These are phyloP conservation scores for Mucor piriformis DNA, from an alignment of 371 early-diverging fungal species.

Conservation along the genomic window DNA sequence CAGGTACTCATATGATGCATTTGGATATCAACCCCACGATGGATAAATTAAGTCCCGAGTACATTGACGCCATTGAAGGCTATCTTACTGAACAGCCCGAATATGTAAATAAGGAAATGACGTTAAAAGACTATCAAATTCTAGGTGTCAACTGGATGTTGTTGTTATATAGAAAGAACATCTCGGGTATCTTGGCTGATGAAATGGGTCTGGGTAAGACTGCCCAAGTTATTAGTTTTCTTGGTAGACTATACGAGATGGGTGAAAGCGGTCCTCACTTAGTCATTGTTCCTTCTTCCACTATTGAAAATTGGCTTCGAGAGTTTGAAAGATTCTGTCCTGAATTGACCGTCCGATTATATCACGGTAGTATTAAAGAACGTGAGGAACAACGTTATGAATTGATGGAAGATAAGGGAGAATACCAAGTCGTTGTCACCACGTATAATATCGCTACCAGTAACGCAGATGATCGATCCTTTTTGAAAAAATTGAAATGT, in stretches of 20 bases:
- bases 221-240: constrained; percentile 89
- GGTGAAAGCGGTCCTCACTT: constrained; percentile 74
- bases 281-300: constrained; percentile 91
- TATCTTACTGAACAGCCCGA: constrained; percentile 61
- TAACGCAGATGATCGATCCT: constrained; percentile 72
- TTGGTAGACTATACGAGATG: constrained; percentile 67
- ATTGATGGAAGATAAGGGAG: constrained; percentile 36
- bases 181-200: constrained; percentile 91
- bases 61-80: constrained; percentile 46
- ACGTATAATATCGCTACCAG: constrained; percentile 82
- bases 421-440: constrained; percentile 63
- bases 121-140: constrained; percentile 90
- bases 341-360: constrained; percentile 61
- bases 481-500: constrained; percentile 60
- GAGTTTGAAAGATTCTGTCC: constrained; percentile 85
- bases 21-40: constrained; percentile 5
- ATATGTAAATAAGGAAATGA: constrained; percentile 54
- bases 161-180: constrained; percentile 75
- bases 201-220: constrained; percentile 99
- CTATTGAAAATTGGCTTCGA: constrained; percentile 86
- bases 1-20: constrained; percentile 31
- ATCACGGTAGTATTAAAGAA: constrained; percentile 76
- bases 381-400: constrained; percentile 59
- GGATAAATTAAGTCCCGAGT: not conserved
- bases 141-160: constrained; percentile 94